Evolutionary conservation across 2,329 filamentous ascomycete genomes (phyloP).

Genomic region (Cryphonectria japonica): DNA sequence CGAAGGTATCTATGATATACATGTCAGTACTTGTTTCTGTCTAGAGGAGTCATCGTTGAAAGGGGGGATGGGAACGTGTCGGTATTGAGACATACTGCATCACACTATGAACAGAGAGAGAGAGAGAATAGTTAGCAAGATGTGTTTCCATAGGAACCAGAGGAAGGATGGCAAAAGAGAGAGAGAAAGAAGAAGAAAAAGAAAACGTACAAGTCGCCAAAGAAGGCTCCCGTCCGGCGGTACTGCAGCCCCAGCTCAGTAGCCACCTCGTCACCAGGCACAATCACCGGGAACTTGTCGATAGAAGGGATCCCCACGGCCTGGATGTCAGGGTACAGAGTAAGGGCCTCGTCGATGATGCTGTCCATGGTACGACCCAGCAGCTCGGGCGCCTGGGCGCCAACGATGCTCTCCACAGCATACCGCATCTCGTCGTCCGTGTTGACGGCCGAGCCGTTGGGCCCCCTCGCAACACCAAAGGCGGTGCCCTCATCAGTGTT

Average conservation of each 20-base stretch:
- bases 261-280: slow-evolving; percentile 19
- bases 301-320: slow-evolving; percentile 22
- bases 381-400: slow-evolving; percentile 19
- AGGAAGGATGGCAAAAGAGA: too few relatives aligned
- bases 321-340: slow-evolving; percentile 25
- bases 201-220: slow-evolving; percentile 28
- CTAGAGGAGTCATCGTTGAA: not conserved
- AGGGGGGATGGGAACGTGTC: not conserved
- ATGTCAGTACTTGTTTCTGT: slow-evolving; percentile 1
- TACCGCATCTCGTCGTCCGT: slow-evolving; percentile 25
- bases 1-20: slow-evolving; percentile 19
- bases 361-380: slow-evolving; percentile 18
- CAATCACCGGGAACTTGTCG: slow-evolving; percentile 25
- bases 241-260: slow-evolving; percentile 24
- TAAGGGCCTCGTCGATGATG: slow-evolving; percentile 22
- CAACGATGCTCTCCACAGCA: slow-evolving; percentile 20
- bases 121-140: not conserved
- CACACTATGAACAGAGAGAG: not conserved
- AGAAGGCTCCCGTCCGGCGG: slow-evolving; percentile 25
- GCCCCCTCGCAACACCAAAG: slow-evolving; percentile 21
- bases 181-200: too few relatives aligned
- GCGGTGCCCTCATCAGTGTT: slow-evolving; percentile 26
- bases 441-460: slow-evolving; percentile 19
- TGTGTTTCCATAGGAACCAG: too few relatives aligned
- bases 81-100: not conserved